Conservation (phyloP, 768 basidiomycete species). For the Suillus brevipes region DNA sequence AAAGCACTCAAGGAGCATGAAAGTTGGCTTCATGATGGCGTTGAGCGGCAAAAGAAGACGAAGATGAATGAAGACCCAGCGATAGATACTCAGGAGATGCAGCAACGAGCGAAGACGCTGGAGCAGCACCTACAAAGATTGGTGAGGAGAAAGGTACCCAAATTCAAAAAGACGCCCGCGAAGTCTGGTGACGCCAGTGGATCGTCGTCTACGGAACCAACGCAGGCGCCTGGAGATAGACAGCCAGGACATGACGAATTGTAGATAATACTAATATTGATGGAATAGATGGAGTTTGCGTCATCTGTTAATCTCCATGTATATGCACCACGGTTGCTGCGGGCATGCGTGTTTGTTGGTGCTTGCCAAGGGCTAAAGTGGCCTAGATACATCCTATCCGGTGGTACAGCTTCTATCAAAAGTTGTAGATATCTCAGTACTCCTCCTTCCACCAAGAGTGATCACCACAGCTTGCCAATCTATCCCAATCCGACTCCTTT, state of each 20-base stretch:
- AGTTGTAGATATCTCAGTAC: background rate
- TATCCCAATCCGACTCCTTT: slow-evolving; percentile 1
- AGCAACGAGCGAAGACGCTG: slow-evolving; percentile 74
- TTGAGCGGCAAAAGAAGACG: slow-evolving; percentile 78
- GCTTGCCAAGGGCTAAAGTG: slow-evolving; percentile 16
- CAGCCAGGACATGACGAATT: slow-evolving; percentile 31
- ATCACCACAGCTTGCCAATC: background rate
- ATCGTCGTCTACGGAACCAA: slow-evolving; percentile 20
- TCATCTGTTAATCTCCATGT: background rate
- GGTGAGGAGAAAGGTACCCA: slow-evolving; percentile 67
- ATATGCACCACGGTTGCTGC: background rate
- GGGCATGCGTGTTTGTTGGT: slow-evolving; percentile 24
- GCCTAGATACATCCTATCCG: background rate
- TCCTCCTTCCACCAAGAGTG: background rate
- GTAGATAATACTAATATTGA: slow-evolving; percentile 17
- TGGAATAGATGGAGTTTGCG: slow-evolving; percentile 18
- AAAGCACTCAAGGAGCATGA: slow-evolving; percentile 77
- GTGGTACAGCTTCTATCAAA: slow-evolving; percentile 5
- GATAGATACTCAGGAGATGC: slow-evolving; percentile 85
- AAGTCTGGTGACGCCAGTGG: slow-evolving; percentile 17
- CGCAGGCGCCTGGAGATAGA: slow-evolving; percentile 18
- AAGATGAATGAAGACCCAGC: slow-evolving; percentile 80
- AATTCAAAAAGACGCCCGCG: slow-evolving; percentile 52
- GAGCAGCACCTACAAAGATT: slow-evolving; percentile 74
- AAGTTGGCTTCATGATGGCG: slow-evolving; percentile 77